phyloP scores from a whole-genome alignment of 495 filamentous ascomycete species.

The Neurospora africana region DNA sequence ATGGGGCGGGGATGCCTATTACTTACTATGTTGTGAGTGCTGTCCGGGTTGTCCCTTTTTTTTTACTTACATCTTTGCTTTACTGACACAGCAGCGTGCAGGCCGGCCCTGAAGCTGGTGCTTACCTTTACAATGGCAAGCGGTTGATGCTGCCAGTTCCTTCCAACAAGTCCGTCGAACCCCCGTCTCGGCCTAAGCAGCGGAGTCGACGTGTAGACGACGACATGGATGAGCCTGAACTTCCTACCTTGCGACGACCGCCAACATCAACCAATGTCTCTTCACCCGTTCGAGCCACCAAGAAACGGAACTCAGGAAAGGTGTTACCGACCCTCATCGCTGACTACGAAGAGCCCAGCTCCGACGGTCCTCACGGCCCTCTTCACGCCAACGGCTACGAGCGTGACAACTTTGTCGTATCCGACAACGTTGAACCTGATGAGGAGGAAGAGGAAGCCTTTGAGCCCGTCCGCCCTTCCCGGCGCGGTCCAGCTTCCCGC shows the following conservation, averaged over 20 bases:
- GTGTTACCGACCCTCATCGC: conserved; percentile 6
- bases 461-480: conserved; percentile 31
- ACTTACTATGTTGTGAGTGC: conserved; percentile 29
- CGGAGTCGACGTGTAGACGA: not conserved
- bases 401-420: conserved; percentile 43
- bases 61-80: not conserved
- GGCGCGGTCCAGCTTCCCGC: conserved; percentile 30
- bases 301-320: conserved; percentile 39
- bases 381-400: conserved; percentile 35
- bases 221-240: conserved; percentile 3
- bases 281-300: conserved; percentile 51
- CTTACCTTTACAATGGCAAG: conserved; percentile 18
- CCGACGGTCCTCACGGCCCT: conserved; percentile 21
- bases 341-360: conserved; percentile 26
- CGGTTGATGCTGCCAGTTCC: conserved; percentile 9
- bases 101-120: conserved; percentile 25
- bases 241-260: conserved; percentile 32
- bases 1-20: conserved; percentile 22
- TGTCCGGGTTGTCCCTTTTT: not conserved
- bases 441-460: conserved; percentile 49
- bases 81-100: conserved; percentile 15
- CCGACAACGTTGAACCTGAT: conserved; percentile 33
- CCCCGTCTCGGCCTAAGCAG: conserved; percentile 4
- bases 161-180: conserved; percentile 10
- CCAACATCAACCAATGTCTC: conserved; percentile 75